Conservation (phyloP, 768 basidiomycete genomes). For the Xerocomellus chrysenteron region DNA sequence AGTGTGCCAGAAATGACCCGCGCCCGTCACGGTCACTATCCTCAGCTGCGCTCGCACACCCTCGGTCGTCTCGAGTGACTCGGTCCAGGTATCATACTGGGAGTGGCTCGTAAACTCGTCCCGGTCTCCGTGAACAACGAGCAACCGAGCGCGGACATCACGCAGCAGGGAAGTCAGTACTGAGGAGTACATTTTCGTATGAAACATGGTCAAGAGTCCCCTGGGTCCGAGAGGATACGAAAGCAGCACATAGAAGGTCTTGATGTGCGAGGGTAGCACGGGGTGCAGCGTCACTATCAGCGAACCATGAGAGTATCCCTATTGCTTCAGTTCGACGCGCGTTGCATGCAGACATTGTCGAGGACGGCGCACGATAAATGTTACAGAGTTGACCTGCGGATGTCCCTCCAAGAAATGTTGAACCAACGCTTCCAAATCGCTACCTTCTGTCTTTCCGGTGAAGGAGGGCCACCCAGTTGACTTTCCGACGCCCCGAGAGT, state of each 20-base stretch:
- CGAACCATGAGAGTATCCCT: constrained; percentile 85
- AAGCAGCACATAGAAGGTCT: constrained; percentile 64
- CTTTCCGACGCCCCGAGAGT: constrained; percentile 73
- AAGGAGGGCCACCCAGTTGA: constrained; percentile 75
- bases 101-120: constrained; percentile 68
- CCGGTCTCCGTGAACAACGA: constrained; percentile 63
- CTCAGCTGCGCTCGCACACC: constrained; percentile 28
- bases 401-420: constrained; percentile 49
- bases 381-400: constrained; percentile 46
- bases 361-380: constrained; percentile 54
- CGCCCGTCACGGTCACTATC: constrained; percentile 43
- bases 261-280: constrained; percentile 45
- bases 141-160: constrained; percentile 47
- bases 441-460: constrained; percentile 66
- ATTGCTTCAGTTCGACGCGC: constrained; percentile 6
- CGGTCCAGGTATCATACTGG: constrained; percentile 57
- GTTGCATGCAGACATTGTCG: not conserved
- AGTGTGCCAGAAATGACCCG: constrained; percentile 68
- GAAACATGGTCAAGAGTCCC: constrained; percentile 68
- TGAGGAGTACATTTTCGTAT: constrained; percentile 49
- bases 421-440: constrained; percentile 66
- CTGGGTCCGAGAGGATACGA: constrained; percentile 77
- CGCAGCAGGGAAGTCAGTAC: constrained; percentile 51
- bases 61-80: constrained; percentile 34
- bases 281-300: constrained; percentile 70